Evolutionary conservation across 257 asterid genomes (phyloP), one percentile per base, ranked within the genome.

Genomic region (Cynanchum wilfordii): DNA sequence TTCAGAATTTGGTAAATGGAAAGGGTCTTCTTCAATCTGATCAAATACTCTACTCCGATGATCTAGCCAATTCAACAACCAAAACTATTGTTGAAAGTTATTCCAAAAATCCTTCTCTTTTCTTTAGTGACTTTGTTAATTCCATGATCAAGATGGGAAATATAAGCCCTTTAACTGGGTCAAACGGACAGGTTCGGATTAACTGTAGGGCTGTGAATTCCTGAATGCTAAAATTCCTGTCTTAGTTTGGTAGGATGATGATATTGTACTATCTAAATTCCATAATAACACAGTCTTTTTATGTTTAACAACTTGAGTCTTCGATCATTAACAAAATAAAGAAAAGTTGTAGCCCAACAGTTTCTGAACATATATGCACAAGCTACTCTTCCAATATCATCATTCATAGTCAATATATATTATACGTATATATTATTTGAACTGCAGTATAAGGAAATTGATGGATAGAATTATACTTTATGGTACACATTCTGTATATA

Each of bases 71-170:
- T 8, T 40, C 87, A 0, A 76, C 87, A 0, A 86, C 96, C 7
- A 88, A 73, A 64, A 65, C 66, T 69, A 58, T 92, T 30, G 98
- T 76, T 10, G 73, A 83, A 66, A 81, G 75, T 73, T 88, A 86
- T 69, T 81, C 89, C 67, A 84, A 33, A 17, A 82, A 77, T 66
- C 13, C 84, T 45, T 58, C 58, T 9, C 64, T 70, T 73, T 92
- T 92, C 92, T 84, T 87, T 19, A 45, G 47, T 58, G 93, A 87
- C 69, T 90, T 92, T n/a, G 85, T 64, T 12, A 83, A 47, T 66
- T 84, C 93, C 47, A 89, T 92, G 88, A 75, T 92, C 66, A 92
- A 86, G 79, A 92, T 89, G 96, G 96, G 89, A 20, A 88, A 79
- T 63, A 82, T 88, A 44, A 75, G 88, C 42, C 82, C 90, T 24